These are phyloP conservation scores for Globisporangium lucens DNA, from an alignment of 352 stramenopile genomes.

Conservation along the genomic window DNA sequence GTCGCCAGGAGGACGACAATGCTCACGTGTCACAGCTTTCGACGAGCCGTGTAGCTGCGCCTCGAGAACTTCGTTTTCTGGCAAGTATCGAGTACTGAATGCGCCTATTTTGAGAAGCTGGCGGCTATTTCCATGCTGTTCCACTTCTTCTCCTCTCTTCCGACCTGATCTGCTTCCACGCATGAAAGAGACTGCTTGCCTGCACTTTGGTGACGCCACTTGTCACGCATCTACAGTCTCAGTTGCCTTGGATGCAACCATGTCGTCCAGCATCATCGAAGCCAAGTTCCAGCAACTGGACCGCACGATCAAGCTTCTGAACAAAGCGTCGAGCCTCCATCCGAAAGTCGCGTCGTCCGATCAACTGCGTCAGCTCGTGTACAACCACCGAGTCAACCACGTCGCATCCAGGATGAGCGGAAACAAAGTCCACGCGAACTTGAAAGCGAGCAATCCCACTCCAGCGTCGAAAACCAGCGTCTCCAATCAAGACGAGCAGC, in stretches of 20 bases:
- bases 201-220: background rate
- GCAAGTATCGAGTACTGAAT: background rate
- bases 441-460: background rate
- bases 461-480: background rate
- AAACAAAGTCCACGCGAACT: background rate
- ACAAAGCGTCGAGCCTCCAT: constrained; percentile 21
- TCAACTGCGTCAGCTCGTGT: constrained; percentile 45
- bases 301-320: constrained; percentile 42
- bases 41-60: background rate
- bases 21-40: background rate
- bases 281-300: constrained; percentile 65
- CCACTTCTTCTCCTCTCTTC: background rate
- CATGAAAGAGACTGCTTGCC: background rate
- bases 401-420: background rate
- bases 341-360: constrained; percentile 42
- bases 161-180: background rate
- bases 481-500: constrained; percentile 15
- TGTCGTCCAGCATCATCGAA: constrained; percentile 67
- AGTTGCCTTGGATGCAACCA: constrained; percentile 10
- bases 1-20: background rate
- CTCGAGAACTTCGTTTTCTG: background rate
- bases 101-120: constrained; percentile 1
- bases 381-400: constrained; percentile 21
- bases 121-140: background rate
- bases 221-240: too few species aligned